Evolutionary conservation across 2,329 filamentous ascomycete species (phyloP).

Genomic region (Penicillium olsonii): DNA sequence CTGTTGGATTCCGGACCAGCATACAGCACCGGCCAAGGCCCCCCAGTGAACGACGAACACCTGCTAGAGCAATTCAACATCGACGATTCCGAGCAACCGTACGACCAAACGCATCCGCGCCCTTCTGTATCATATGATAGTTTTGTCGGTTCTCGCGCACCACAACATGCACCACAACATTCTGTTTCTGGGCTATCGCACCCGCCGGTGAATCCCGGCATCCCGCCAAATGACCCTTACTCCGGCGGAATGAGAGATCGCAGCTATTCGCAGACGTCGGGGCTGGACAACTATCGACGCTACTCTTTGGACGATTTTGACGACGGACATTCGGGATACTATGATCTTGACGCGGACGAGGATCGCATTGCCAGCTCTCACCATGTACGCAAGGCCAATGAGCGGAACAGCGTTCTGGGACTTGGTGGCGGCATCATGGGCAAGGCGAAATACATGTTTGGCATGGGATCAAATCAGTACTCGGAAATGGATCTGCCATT

Average conservation of each 20-base stretch:
- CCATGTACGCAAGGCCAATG: slow-evolving; percentile 60
- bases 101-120: slow-evolving; percentile 58
- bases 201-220: slow-evolving; percentile 33
- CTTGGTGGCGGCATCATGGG: slow-evolving; percentile 86
- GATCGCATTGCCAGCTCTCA: slow-evolving; percentile 56
- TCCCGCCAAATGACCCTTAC: slow-evolving; percentile 41
- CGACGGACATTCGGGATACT: slow-evolving; percentile 77
- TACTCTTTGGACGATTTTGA: slow-evolving; percentile 87
- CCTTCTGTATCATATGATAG: slow-evolving; percentile 93
- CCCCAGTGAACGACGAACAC: slow-evolving; percentile 79
- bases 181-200: slow-evolving; percentile 42
- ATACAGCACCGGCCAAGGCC: slow-evolving; percentile 75
- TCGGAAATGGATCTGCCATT: slow-evolving; percentile 98
- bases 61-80: slow-evolving; percentile 74
- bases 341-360: slow-evolving; percentile 65
- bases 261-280: slow-evolving; percentile 74
- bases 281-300: slow-evolving; percentile 81
- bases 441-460: slow-evolving; percentile 83
- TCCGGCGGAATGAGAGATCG: slow-evolving; percentile 40
- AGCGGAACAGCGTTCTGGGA: slow-evolving; percentile 84
- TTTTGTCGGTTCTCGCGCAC: slow-evolving; percentile 72
- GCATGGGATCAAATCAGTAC: slow-evolving; percentile 77
- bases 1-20: slow-evolving; percentile 43
- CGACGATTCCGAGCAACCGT: slow-evolving; percentile 62
- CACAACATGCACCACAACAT: slow-evolving; percentile 48